Percentiles rank a stretch among this genome's conserved stretches.
Evolutionary conservation across 108 stramenopile species (phyloP).

Genomic region (Pseudonitzschia multiseries): DNA sequence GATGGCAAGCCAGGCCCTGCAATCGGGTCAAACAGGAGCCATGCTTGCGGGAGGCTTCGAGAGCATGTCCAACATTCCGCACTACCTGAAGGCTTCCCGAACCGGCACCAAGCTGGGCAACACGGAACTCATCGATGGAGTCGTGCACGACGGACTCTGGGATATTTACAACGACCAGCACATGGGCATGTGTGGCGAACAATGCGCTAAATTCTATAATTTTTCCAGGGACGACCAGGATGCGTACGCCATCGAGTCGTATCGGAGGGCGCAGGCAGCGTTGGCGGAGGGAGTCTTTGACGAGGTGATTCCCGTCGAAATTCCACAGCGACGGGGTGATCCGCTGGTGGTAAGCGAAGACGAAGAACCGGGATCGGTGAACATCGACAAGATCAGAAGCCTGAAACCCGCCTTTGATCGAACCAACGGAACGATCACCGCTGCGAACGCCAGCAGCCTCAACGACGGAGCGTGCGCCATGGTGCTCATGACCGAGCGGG

Average conservation of each 20-base stretch:
- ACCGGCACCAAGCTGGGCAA: constrained; percentile 75
- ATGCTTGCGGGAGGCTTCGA: constrained; percentile 95
- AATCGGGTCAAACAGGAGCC: constrained; percentile 27
- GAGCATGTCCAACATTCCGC: constrained; percentile 95
- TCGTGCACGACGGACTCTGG: constrained; percentile 94
- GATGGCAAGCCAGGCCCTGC: constrained; percentile 76
- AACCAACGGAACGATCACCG: constrained; percentile 91
- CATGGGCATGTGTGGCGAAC: constrained; percentile 97
- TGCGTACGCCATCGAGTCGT: constrained; percentile 82
- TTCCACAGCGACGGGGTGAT: constrained; percentile 64
- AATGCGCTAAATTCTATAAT: constrained; percentile 74
- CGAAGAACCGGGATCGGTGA: constrained; percentile 82
- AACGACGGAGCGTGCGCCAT: constrained; percentile 97
- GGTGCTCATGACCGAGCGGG: constrained; percentile 82
- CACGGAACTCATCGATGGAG: constrained; percentile 72
- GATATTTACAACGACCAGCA: constrained; percentile 95
- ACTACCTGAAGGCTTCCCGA: constrained; percentile 80
- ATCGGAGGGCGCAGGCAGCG: constrained; percentile 75
- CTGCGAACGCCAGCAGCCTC: constrained; percentile 94
- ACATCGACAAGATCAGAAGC: constrained; percentile 68
- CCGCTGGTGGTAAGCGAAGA: constrained; percentile 62
- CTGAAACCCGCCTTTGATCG: constrained; percentile 87
- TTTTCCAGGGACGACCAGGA: constrained; percentile 95
- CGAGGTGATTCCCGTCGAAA: constrained; percentile 72
- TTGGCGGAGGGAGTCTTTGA: constrained; percentile 72